Evolutionary conservation across 768 basidiomycete genomes (phyloP).

Genomic region (Harrya chromipes): DNA sequence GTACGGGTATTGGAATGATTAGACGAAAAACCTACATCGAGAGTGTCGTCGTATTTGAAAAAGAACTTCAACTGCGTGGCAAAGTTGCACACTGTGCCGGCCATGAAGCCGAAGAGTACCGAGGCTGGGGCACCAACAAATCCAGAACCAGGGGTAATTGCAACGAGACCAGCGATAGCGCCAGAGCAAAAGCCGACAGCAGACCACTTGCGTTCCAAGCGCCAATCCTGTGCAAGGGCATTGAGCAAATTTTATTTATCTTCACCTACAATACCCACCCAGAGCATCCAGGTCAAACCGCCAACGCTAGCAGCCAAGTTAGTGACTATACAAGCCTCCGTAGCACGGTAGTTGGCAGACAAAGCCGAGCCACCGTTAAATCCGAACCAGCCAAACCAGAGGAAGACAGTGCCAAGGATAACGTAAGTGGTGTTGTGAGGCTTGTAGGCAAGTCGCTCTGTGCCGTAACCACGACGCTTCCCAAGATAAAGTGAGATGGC

Average conservation of each 20-base stretch:
- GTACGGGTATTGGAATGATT: neutral
- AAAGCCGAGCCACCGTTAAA: constrained; percentile 94
- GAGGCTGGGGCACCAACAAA: constrained; percentile 81
- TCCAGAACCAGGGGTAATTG: constrained; percentile 84
- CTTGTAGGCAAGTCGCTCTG: constrained; percentile 86
- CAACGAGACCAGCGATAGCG: constrained; percentile 86
- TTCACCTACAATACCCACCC: constrained; percentile 42
- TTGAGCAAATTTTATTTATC: neutral
- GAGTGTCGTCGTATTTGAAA: constrained; percentile 70
- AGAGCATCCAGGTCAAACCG: constrained; percentile 89
- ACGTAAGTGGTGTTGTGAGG: constrained; percentile 94
- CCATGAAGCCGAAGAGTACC: constrained; percentile 81
- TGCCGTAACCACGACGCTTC: constrained; percentile 88
- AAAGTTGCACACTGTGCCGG: constrained; percentile 85
- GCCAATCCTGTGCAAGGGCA: constrained; percentile 63
- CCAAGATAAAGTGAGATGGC: constrained; percentile 91
- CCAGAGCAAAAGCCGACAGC: constrained; percentile 96
- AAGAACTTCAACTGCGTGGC: constrained; percentile 94
- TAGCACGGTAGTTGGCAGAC: constrained; percentile 82
- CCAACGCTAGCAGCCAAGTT: constrained; percentile 90
- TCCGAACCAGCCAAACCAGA: constrained; percentile 97
- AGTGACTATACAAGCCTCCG: constrained; percentile 88
- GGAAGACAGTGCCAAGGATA: constrained; percentile 87
- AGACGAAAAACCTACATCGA: constrained; percentile 54
- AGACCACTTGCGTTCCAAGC: constrained; percentile 91